These are phyloP conservation scores for Aurantiochytrium sp. DNA, from an alignment of 108 stramenopile species.

Conservation along the genomic window DNA sequence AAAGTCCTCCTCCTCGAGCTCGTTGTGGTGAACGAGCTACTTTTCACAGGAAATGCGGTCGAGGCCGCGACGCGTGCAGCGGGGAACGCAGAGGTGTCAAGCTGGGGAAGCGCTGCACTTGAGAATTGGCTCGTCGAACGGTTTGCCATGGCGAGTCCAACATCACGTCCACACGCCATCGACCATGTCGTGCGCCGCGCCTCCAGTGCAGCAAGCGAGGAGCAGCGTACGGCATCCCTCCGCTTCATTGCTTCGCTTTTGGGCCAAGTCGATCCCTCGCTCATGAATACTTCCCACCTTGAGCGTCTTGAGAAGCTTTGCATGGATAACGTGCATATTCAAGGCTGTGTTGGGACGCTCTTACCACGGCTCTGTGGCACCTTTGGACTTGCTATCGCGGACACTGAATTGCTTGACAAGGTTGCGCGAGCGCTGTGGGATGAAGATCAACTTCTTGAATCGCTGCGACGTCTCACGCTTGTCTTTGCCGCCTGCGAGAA, in stretches of 20 bases:
- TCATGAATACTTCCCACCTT: not conserved
- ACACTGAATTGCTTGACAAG: not conserved
- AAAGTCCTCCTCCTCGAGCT: not conserved
- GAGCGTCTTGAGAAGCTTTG: not conserved
- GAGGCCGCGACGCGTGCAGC: not conserved
- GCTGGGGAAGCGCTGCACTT: not conserved
- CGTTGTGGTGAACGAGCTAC: not conserved
- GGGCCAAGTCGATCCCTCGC: not conserved
- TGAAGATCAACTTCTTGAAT: not conserved
- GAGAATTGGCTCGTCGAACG: not conserved
- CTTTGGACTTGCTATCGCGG: not conserved
- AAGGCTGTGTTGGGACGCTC: not conserved
- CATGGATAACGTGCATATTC: not conserved
- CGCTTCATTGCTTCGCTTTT: not conserved
- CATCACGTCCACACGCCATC: not conserved
- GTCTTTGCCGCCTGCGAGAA: not conserved
- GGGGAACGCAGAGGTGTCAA: not conserved
- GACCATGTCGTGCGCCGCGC: not conserved
- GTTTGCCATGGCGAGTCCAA: not conserved
- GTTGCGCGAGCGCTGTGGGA: not conserved
- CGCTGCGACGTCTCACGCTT: not conserved
- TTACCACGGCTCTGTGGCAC: not conserved
- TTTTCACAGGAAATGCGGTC: not conserved
- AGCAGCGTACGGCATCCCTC: not conserved
- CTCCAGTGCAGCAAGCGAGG: too few relatives aligned